These are phyloP conservation scores for Lizonia empirigonia DNA, from an alignment of 2,329 filamentous ascomycete species.

Conservation along the genomic window DNA sequence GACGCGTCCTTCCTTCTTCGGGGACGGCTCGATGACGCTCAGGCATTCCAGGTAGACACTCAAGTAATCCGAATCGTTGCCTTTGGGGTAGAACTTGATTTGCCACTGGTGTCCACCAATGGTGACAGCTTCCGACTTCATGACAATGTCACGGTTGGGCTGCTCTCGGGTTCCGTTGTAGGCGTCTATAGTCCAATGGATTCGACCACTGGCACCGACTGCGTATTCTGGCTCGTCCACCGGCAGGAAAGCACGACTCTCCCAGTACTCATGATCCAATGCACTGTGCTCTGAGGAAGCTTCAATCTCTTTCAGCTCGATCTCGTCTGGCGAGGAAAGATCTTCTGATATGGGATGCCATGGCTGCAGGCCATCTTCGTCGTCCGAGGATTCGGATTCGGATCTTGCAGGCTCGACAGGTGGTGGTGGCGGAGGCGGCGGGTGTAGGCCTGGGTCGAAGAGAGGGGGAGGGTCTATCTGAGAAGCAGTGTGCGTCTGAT, in stretches of 20 bases:
- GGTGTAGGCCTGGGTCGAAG: slow-evolving; percentile 29
- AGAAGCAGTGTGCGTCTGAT: slow-evolving; percentile 20
- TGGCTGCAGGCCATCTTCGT: slow-evolving; percentile 46
- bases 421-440: slow-evolving; percentile 41
- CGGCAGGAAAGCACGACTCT: slow-evolving; percentile 60
- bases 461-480: slow-evolving; percentile 32
- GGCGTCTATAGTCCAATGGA: slow-evolving; percentile 64
- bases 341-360: slow-evolving; percentile 65
- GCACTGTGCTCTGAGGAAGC: slow-evolving; percentile 58
- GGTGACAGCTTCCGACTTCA: slow-evolving; percentile 62
- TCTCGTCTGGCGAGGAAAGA: slow-evolving; percentile 59
- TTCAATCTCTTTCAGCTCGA: slow-evolving; percentile 64
- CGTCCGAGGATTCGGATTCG: slow-evolving; percentile 44
- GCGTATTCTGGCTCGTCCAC: slow-evolving; percentile 64
- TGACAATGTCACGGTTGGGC: slow-evolving; percentile 63
- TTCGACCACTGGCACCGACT: slow-evolving; percentile 59
- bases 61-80: slow-evolving; percentile 63
- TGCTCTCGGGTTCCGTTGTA: slow-evolving; percentile 66
- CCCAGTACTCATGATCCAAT: slow-evolving; percentile 64
- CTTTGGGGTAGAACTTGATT: slow-evolving; percentile 68
- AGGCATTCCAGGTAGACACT: slow-evolving; percentile 68
- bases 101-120: slow-evolving; percentile 68
- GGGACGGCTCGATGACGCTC: slow-evolving; percentile 45
- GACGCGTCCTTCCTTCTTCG: slow-evolving; percentile 23
- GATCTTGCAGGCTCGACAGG: slow-evolving; percentile 38